Conservation (phyloP, 2,329 filamentous ascomycete genomes). For the Cladosporium colombiae region DNA sequence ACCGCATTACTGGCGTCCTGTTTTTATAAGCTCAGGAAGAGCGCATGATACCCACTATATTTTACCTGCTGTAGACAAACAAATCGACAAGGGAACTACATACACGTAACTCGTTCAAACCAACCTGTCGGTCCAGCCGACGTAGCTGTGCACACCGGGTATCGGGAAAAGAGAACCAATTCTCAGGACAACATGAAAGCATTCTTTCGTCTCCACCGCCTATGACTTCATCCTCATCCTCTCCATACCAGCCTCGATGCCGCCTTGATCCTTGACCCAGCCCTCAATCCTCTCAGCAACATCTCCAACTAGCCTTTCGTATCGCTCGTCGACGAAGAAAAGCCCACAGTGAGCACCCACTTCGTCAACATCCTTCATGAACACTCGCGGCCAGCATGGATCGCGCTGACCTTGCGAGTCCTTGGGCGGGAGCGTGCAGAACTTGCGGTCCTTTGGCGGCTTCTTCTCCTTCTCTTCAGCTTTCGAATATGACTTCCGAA, state of each 20-base stretch:
- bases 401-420: slow-evolving; percentile 61
- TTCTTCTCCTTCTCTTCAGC: slow-evolving; percentile 26
- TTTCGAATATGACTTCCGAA: slow-evolving; percentile 14
- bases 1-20: slow-evolving; percentile 7
- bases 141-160: background rate
- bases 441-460: slow-evolving; percentile 65
- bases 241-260: slow-evolving; percentile 21
- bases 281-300: slow-evolving; percentile 39
- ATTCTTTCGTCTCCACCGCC: background rate
- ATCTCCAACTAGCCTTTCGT: slow-evolving; percentile 40
- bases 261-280: slow-evolving; percentile 35
- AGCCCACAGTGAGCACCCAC: slow-evolving; percentile 82
- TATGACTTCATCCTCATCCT: slow-evolving; percentile 16
- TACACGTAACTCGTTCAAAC: background rate
- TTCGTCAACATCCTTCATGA: slow-evolving; percentile 82
- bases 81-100: slow-evolving; percentile 14
- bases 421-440: slow-evolving; percentile 71
- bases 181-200: background rate
- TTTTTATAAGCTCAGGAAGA: slow-evolving; percentile 5
- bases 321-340: slow-evolving; percentile 66
- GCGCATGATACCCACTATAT: slow-evolving; percentile 20
- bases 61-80: slow-evolving; percentile 14
- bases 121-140: slow-evolving; percentile 10
- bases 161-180: background rate
- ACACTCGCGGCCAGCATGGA: slow-evolving; percentile 73